Evolutionary conservation across 164 flowering plant species (phyloP), one percentile per base, ranked within the genome.

Genomic region (Echeveria elegans): DNA sequence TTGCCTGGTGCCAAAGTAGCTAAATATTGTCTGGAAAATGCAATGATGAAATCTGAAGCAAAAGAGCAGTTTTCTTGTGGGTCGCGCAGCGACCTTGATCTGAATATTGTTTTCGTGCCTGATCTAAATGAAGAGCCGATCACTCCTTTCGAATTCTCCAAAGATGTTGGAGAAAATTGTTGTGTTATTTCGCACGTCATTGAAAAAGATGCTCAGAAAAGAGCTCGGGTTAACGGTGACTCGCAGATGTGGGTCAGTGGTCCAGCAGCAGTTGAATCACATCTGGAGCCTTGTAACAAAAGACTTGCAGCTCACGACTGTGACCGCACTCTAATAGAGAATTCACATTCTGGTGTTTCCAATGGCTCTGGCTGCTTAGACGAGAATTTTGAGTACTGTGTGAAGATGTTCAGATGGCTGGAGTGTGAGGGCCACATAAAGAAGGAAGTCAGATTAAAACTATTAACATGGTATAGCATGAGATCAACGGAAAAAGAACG

Each of bases 91-190:
- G 61, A 8, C 65, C 88, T 93, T 31, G 97, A 93, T 79, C 74
- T 93, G 58, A 93, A 90, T 81, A 87, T 88, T 66, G 88, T 70
- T 30, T 85, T 94, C 10, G 94, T 91, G 18, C 99, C 99, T 23
- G 99, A 94, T 80, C 69, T 94, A 41, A 94, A 94, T 73, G 97
- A 92, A 66, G 99, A 88, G 56, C 73, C 88, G 37, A 81, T 80
- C 68, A 90, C 90, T 66, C 85, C 87, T 8, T 75, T 82, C 38
- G 96, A 88, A 43, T 82, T n/a, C n/a, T n/a, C n/a, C n/a, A n/a
- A n/a, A n/a, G n/a, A n/a, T n/a, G n/a, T n/a, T n/a, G n/a, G n/a
- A n/a, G n/a, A n/a, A n/a, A n/a, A n/a, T n/a, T n/a, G 89, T 82
- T 74, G 80, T 77, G 28, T 76, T 73, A 59, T 85, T 85, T 62